Evolutionary conservation across 2,329 filamentous ascomycete species (phyloP), one percentile per base, ranked within the genome.

Genomic region (Pseudocercospora vitis): DNA sequence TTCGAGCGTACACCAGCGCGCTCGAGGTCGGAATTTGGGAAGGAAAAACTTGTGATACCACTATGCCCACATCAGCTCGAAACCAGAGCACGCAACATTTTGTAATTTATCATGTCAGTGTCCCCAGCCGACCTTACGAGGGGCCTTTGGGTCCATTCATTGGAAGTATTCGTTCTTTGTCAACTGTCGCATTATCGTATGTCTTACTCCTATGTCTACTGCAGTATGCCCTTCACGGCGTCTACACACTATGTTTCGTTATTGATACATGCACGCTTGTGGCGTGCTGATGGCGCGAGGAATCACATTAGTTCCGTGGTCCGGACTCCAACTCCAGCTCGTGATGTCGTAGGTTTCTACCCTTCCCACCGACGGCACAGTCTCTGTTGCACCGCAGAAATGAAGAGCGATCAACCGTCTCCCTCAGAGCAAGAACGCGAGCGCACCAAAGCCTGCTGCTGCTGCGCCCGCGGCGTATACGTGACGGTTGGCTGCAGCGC

Each of bases 401-500:
- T n/a, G n/a, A n/a, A n/a, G n/a, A n/a, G n/a, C n/a, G n/a, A n/a
- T n/a, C n/a, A n/a, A n/a, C n/a, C n/a, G n/a, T n/a, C n/a, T n/a
- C n/a, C n/a, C 29, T 48, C 5, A 55, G 31, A 55, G 42, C 33
- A 56, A 39, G 37, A 52, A 49, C 7, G 53, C 53, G 19, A 56
- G 29, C 39, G 49, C 49, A 4, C 49, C 53, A 12, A 56, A 49
- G 1, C 49, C 53, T 14, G 53, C 53, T 3, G 42, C 53, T 19
- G 49, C 49, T 2, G 49, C 49, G 8, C 37, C 53, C 7, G 53
- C 45, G 12, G 48, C 21, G 1, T 46, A 19, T 0, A 52, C 53
- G 3, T 37, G 23, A 16, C 24, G 26, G 12, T 32, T 24, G 7
- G 29, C 44, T 14, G 31, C 49, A 3, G 44, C 45, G 29, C 49